Conservation (phyloP, 2,329 filamentous ascomycete species). For the Setomelanomma holmii region DNA sequence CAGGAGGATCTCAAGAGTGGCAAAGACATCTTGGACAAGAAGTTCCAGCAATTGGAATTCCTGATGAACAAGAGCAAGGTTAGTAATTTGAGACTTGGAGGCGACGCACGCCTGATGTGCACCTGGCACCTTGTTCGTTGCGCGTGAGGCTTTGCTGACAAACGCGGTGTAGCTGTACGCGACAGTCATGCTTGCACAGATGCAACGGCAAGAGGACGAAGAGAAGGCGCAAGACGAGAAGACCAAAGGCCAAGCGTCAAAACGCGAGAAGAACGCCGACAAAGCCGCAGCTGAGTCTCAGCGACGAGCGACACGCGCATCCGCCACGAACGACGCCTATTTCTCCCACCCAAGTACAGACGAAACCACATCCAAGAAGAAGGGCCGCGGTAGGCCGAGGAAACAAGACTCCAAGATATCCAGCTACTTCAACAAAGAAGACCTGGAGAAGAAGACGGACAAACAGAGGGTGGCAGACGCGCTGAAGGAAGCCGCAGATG, state of each 20-base stretch:
- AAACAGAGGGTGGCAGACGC: constrained; percentile 64
- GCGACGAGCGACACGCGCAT: constrained; percentile 54
- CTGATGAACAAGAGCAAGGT: constrained; percentile 60
- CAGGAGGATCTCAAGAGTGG: constrained; percentile 57
- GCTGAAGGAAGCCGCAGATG: constrained; percentile 63
- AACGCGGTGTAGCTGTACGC: constrained; percentile 52
- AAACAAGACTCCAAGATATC: constrained; percentile 58
- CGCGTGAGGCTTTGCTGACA: too few species aligned
- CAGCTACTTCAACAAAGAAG: constrained; percentile 67
- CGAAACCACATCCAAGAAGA: constrained; percentile 30
- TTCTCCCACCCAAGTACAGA: constrained; percentile 23
- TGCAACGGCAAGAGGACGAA: constrained; percentile 59
- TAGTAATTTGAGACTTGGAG: neutral
- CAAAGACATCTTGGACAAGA: constrained; percentile 54
- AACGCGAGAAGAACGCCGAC: constrained; percentile 57
- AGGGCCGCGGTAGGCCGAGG: constrained; percentile 49
- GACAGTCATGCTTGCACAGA: constrained; percentile 60
- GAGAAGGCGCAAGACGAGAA: constrained; percentile 55
- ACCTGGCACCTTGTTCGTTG: too few species aligned
- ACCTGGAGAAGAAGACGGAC: constrained; percentile 61
- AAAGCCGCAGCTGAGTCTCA: constrained; percentile 55
- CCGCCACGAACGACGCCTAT: constrained; percentile 22
- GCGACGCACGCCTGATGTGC: constrained; percentile 8
- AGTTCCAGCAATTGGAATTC: constrained; percentile 61
- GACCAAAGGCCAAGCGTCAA: constrained; percentile 53